Base-by-base conservation (phyloP, 148 eudicot species). In the Dysphania ambrosioides region DNA sequence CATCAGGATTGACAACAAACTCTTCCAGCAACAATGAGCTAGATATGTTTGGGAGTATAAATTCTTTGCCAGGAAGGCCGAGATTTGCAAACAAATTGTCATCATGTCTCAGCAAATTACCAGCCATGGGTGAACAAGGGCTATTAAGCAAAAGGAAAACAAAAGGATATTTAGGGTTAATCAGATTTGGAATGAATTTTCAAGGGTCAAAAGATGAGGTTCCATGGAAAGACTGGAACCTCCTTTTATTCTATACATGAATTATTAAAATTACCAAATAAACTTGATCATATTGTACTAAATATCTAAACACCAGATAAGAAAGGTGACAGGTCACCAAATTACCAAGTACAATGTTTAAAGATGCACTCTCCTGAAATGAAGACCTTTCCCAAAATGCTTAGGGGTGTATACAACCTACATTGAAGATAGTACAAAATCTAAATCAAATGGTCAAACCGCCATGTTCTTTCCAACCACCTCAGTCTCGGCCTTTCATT, bases 21-120 rank as follows among this genome's bases (percentile, higher is more conserved):
- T 74, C 78, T 21, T 75, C 58, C 36, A 36, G 15, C 70, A 79
- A 70, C 74, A 65, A 70, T 12, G 82, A 76, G 77, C 71, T 19
- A 24, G 44, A 35, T 64, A 81, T 61, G 71, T 49, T 62, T 51
- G 83, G 83, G 58, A 81, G 80, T 35, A 47, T 23, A 41, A 72
- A 81, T 41, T 72, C 83, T 51, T 65, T 73, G 26, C 77, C 70
- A 49, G 40, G 62, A 47, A 51, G 80, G 19, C n/a, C 34, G 18
- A 76, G 73, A 60, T 51, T 70, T 42, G 67, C 65, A 68, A 72
- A 68, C 16, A 64, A 15, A 3, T 30, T 72, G 35, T 65, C 69
- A 59, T 16, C 65, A 59, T 58, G 65, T 53, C 19, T 29, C 55
- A 55, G 35, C 9, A 68, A 44, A 15, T 57, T 16, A 34, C n/a